phyloP scores from a whole-genome alignment of 352 stramenopile genomes.

The Saprolegnia parasitica region DNA sequence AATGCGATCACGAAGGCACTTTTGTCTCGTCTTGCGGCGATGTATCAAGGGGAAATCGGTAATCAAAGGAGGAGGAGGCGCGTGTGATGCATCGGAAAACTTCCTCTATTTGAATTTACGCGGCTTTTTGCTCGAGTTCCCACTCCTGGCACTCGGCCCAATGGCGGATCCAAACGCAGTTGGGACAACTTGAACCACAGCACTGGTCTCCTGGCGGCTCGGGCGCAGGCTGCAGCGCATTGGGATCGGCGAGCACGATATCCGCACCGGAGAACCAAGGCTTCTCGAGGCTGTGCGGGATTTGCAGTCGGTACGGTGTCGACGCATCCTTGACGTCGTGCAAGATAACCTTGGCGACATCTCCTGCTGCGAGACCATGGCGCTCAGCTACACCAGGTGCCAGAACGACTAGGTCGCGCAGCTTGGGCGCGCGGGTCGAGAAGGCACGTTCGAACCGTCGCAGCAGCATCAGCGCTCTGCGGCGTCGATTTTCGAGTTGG shows the following conservation, averaged over 20 bases:
- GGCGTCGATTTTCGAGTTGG: not conserved
- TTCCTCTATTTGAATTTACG: not conserved
- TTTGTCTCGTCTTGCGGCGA: too few relatives aligned
- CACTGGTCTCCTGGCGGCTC: conserved; percentile 20
- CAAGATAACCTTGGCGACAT: conserved; percentile 17
- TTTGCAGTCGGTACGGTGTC: conserved; percentile 18
- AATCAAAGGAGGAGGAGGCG: too few relatives aligned
- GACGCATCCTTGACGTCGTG: conserved; percentile 9
- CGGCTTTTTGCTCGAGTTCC: conserved; percentile 10
- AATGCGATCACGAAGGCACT: too few relatives aligned
- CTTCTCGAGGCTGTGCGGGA: conserved; percentile 4
- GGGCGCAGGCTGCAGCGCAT: conserved; percentile 2
- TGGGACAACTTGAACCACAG: conserved; percentile 22
- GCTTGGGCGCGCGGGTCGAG: not conserved
- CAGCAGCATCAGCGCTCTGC: not conserved
- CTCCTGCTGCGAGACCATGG: not conserved
- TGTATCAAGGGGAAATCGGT: too few relatives aligned
- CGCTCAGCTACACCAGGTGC: conserved; percentile 3
- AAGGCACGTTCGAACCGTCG: not conserved
- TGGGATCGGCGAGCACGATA: conserved; percentile 1
- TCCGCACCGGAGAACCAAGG: conserved; percentile 9
- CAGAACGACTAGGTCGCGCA: conserved; percentile 15
- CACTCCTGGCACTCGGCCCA: conserved; percentile 15
- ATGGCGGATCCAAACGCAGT: conserved; percentile 21
- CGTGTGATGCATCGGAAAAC: too few relatives aligned